These are phyloP conservation scores for Wickerhamiella shivajii DNA, from an alignment of 805 yeast genomes.

Conservation along the genomic window DNA sequence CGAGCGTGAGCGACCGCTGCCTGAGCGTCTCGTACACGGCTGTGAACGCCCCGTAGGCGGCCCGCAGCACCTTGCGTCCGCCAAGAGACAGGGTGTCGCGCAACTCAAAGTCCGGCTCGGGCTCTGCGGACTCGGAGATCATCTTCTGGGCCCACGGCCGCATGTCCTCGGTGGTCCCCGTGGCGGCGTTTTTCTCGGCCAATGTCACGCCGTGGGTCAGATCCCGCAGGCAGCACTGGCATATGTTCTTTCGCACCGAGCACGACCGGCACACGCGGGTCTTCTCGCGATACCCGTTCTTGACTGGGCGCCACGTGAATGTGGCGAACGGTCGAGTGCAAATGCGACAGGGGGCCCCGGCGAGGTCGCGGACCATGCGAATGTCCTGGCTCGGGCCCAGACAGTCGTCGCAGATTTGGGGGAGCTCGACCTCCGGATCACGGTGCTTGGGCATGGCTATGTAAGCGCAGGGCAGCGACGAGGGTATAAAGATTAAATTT, in stretches of 20 bases:
- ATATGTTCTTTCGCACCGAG: constrained; percentile 63
- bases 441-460: constrained; percentile 2
- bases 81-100: too few species aligned
- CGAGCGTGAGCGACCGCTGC: too few species aligned
- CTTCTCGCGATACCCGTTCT: constrained; percentile 34
- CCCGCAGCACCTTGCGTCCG: too few species aligned
- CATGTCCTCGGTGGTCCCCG: constrained; percentile 16
- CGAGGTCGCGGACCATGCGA: constrained; percentile 53
- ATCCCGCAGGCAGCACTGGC: constrained; percentile 81
- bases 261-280: constrained; percentile 71
- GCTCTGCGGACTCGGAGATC: constrained; percentile 36
- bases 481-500: too few species aligned
- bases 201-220: constrained; percentile 68
- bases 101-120: too few species aligned
- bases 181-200: constrained; percentile 61
- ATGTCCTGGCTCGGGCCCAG: constrained; percentile 51
- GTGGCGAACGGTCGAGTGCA: constrained; percentile 79
- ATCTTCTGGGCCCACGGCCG: constrained; percentile 36
- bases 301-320: constrained; percentile 53
- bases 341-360: constrained; percentile 70
- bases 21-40: too few species aligned
- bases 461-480: neutral
- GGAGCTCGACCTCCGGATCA: constrained; percentile 28
- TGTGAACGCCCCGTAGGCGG: too few species aligned
- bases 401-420: constrained; percentile 61